These are phyloP conservation scores for Clarireedia homoeocarpa DNA, from an alignment of 2,329 filamentous ascomycete species.

Conservation along the genomic window DNA sequence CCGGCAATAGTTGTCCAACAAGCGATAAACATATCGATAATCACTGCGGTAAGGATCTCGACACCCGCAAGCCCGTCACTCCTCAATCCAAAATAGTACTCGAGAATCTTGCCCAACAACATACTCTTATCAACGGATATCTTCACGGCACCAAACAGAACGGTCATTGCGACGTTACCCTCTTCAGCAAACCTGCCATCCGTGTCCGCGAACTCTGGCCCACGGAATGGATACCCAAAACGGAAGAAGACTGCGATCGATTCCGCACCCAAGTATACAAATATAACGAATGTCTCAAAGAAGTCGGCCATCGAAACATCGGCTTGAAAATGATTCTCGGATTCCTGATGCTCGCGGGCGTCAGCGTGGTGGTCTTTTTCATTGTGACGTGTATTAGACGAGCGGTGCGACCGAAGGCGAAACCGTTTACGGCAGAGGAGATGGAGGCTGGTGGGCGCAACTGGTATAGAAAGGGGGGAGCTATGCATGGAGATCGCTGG, in stretches of 20 bases:
- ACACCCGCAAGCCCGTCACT: background rate
- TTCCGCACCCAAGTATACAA: background rate
- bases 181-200: background rate
- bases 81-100: background rate
- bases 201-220: constrained; percentile 1
- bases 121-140: background rate
- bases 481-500: background rate
- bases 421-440: background rate
- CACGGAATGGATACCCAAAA: background rate
- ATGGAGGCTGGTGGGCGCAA: background rate
- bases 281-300: background rate
- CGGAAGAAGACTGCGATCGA: background rate
- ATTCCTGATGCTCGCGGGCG: background rate
- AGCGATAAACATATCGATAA: background rate
- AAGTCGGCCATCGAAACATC: background rate
- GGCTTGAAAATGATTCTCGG: constrained; percentile 2
- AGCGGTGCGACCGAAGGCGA: background rate
- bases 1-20: background rate
- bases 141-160: background rate
- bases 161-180: background rate
- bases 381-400: constrained; percentile 1
- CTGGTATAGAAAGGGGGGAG: too few relatives aligned
- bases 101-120: background rate
- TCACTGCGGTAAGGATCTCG: background rate
- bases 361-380: constrained; percentile 1